phyloP scores from a whole-genome alignment of 345 rosid genomes.

The Eucalyptus microcorys region DNA sequence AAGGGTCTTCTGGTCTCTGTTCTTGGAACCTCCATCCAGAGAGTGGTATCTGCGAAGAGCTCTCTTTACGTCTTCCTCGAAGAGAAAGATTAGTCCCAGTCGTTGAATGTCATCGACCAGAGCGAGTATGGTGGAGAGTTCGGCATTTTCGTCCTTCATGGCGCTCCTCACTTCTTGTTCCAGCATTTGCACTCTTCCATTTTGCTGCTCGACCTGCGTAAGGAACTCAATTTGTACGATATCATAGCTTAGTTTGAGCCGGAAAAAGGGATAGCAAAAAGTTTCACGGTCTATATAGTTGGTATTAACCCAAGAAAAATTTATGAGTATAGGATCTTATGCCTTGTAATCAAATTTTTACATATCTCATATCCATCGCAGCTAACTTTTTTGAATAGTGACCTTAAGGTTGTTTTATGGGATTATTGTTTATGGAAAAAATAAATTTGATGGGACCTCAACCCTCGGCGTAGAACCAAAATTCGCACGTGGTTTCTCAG shows the following conservation, averaged over 20 bases:
- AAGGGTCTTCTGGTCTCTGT: not conserved
- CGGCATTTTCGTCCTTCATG: not conserved
- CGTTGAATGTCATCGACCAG: conserved; percentile 30
- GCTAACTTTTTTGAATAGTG: not conserved
- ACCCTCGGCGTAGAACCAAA: not conserved
- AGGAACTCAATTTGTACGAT: not conserved
- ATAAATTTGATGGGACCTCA: not conserved
- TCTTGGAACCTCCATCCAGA: not conserved
- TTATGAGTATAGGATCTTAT: not conserved
- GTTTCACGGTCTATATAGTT: not conserved
- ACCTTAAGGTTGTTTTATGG: not conserved
- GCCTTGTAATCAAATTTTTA: not conserved
- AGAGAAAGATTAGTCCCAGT: conserved; percentile 15
- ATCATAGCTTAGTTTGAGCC: not conserved
- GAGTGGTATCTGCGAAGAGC: not conserved
- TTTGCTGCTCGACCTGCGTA: not conserved
- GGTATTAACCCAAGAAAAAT: not conserved
- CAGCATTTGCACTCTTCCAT: not conserved
- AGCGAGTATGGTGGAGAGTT: conserved; percentile 2
- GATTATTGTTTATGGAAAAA: no score
- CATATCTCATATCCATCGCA: not conserved
- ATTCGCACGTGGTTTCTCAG: not conserved
- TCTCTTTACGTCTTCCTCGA: conserved; percentile 8
- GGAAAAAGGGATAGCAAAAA: not conserved
- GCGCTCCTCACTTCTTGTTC: conserved; percentile 11